phyloP scores from a whole-genome alignment of 257 asterid genomes.

The Salvia hispanica region DNA sequence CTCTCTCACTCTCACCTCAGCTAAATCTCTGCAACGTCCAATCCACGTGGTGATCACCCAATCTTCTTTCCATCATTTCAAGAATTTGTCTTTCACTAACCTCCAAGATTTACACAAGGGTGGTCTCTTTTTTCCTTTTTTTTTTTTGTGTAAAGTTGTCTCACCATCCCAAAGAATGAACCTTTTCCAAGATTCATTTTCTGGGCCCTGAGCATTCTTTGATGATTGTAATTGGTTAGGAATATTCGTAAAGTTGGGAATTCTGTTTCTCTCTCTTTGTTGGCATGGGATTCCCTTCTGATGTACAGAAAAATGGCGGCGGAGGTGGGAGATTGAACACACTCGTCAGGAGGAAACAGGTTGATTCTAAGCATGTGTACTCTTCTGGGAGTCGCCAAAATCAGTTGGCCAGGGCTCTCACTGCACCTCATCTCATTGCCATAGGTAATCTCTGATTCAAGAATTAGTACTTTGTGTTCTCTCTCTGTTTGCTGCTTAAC shows the following conservation, averaged over 20 bases:
- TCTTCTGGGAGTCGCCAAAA: slow-evolving; percentile 44
- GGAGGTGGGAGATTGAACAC: slow-evolving; percentile 49
- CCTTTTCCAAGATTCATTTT: slow-evolving; percentile 24
- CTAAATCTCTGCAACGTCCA: slow-evolving; percentile 20
- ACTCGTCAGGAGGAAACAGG: slow-evolving; percentile 82
- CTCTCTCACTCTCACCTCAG: slow-evolving; percentile 1
- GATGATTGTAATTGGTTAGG: slow-evolving; percentile 2
- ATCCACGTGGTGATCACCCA: slow-evolving; percentile 21
- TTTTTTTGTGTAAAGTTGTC: background rate
- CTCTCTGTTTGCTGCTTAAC: background rate
- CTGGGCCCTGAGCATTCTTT: background rate
- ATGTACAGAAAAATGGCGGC: slow-evolving; percentile 33
- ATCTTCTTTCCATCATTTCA: slow-evolving; percentile 6
- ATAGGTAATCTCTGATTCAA: slow-evolving; percentile 43
- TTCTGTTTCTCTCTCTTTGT: slow-evolving; percentile 12
- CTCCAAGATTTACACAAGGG: slow-evolving; percentile 9
- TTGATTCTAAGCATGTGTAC: slow-evolving; percentile 59
- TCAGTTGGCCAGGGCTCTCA: slow-evolving; percentile 66
- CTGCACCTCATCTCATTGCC: slow-evolving; percentile 77
- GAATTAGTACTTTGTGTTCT: background rate
- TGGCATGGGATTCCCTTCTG: slow-evolving; percentile 44
- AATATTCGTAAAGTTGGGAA: slow-evolving; percentile 1
- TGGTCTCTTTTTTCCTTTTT: background rate
- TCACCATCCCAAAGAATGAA: background rate
- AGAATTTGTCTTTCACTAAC: slow-evolving; percentile 8